A percentile compares a stretch with the other conserved stretches of the same genome.
Conservation (phyloP, 129 eudicot species). For the Tanacetum coccineum region DNA sequence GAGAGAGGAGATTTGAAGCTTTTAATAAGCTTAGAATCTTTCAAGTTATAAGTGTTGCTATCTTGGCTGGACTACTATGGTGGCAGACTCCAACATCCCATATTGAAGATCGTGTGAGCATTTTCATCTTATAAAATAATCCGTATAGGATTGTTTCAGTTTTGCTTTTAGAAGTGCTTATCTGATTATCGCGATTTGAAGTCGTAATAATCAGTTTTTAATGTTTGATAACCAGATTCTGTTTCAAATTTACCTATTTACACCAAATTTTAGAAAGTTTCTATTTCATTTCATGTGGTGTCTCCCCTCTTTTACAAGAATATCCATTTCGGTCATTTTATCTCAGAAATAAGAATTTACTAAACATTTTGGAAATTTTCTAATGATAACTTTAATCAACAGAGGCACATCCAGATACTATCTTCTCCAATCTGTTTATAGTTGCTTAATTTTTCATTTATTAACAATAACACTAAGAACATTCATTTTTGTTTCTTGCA, state of each 20-base stretch:
- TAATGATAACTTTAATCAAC: no score
- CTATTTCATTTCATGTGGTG: no score
- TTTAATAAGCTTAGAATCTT: conserved; percentile 85
- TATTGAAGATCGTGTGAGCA: conserved; percentile 82
- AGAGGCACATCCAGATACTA: background rate
- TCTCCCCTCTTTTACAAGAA: no score
- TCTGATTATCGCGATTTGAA: background rate
- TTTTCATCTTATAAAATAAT: conserved; percentile 1
- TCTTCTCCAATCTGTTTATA: background rate
- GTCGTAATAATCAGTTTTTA: background rate
- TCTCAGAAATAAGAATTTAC: no score
- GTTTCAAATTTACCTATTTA: no score
- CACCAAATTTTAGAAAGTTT: no score
- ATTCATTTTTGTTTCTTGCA: conserved; percentile 27
- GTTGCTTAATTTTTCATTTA: background rate
- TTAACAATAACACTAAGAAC: conserved; percentile 7
- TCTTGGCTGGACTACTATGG: conserved; percentile 93
- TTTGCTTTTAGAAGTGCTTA: no score
- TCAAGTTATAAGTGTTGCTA: conserved; percentile 93
- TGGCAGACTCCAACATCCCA: conserved; percentile 97
- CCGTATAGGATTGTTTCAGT: no score
- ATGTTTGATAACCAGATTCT: no score
- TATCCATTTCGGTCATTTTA: no score
- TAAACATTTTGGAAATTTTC: no score
- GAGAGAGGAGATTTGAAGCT: conserved; percentile 80